Percentiles rank a stretch among this genome's conserved stretches.
phyloP scores from a whole-genome alignment of 371 early-diverging fungal species.

The Mortierella sp. region DNA sequence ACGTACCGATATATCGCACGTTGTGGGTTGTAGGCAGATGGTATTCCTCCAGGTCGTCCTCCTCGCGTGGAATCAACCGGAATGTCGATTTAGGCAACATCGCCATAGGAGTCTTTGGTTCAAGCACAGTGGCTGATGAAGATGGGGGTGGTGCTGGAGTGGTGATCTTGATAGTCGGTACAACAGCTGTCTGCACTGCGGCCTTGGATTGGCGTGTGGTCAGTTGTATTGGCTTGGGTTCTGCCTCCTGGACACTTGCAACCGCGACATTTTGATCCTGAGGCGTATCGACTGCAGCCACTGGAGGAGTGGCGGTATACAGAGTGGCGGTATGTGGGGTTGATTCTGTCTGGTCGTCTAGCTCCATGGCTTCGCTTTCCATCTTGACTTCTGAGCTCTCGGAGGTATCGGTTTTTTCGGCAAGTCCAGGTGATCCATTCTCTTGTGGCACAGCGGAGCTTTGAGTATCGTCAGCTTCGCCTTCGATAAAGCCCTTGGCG shows the following conservation, averaged over 20 bases:
- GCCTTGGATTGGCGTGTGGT: not conserved
- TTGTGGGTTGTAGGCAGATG: conserved; percentile 41
- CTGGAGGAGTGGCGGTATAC: not conserved
- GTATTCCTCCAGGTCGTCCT: conserved; percentile 49
- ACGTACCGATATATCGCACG: conserved; percentile 43
- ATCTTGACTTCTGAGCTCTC: not conserved
- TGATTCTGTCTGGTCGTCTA: not conserved
- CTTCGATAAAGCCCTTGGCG: conserved; percentile 46
- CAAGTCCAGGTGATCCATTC: not conserved
- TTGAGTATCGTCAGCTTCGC: conserved; percentile 26
- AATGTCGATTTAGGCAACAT: conserved; percentile 63
- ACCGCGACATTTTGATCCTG: not conserved
- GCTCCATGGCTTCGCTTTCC: conserved; percentile 2
- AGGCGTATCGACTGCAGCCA: not conserved
- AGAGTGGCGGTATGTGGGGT: not conserved
- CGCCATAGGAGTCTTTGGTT: conserved; percentile 45
- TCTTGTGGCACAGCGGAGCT: not conserved
- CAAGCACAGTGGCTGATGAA: conserved; percentile 18
- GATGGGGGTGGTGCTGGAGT: not conserved
- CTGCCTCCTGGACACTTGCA: not conserved
- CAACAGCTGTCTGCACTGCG: not conserved
- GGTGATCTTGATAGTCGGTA: not conserved
- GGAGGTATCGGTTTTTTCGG: not conserved
- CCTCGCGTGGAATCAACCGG: conserved; percentile 52
- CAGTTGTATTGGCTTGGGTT: not conserved